Percentiles rank a stretch among this genome's conserved stretches.
These are phyloP conservation scores for Nakaseomyces bracarensis DNA, from an alignment of 1,139 yeast genomes.

Conservation along the genomic window DNA sequence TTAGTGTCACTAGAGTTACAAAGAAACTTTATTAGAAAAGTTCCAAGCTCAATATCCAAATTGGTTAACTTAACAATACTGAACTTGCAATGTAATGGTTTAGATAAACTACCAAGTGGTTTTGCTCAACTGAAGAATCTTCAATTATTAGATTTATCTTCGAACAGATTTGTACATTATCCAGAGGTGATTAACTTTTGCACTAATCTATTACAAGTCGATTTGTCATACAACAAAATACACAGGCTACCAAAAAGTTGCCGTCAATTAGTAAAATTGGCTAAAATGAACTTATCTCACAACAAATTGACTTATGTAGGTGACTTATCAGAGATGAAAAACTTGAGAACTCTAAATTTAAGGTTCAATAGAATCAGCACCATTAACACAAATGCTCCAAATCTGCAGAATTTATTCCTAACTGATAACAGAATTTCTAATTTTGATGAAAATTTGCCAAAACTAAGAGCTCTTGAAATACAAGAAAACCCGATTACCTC, in stretches of 20 bases:
- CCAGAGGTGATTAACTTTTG: conserved; percentile 66
- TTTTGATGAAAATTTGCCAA: conserved; percentile 54
- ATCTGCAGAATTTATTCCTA: conserved; percentile 63
- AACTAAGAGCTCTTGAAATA: conserved; percentile 46
- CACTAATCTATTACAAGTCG: conserved; percentile 54
- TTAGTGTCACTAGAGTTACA: conserved; percentile 69
- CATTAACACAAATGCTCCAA: conserved; percentile 55
- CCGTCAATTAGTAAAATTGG: conserved; percentile 49
- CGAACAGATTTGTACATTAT: conserved; percentile 62
- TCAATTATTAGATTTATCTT: conserved; percentile 61
- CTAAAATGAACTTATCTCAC: conserved; percentile 66
- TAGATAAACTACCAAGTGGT: conserved; percentile 55
- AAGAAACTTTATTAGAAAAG: conserved; percentile 60
- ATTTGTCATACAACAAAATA: conserved; percentile 75
- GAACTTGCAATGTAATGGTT: conserved; percentile 64
- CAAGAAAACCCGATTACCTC: conserved; percentile 80
- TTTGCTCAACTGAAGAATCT: conserved; percentile 51
- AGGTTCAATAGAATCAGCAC: conserved; percentile 64
- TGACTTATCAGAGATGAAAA: conserved; percentile 43
- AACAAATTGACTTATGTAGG: conserved; percentile 49
- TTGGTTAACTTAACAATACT: conserved; percentile 48
- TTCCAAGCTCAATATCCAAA: conserved; percentile 52
- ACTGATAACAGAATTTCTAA: conserved; percentile 72
- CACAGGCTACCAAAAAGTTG: conserved; percentile 53
- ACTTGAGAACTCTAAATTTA: conserved; percentile 68